Conservation (phyloP, 371 early-diverging fungal genomes). For the Synchytrium microbalum region DNA sequence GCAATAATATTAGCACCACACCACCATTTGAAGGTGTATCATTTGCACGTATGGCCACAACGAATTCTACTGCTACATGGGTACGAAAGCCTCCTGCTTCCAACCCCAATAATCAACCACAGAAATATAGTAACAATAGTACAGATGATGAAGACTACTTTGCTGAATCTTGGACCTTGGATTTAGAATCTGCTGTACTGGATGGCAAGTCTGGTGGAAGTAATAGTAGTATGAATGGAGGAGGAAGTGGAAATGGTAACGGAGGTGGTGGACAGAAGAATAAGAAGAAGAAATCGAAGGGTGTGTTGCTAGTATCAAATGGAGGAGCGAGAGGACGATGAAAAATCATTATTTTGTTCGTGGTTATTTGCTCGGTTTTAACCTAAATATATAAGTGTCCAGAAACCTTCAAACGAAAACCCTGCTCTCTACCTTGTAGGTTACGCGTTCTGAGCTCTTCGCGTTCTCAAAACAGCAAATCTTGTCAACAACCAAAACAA, state of each 20-base stretch:
- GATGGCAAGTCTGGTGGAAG: neutral
- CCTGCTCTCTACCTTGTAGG: too few species aligned
- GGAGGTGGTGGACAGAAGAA: neutral
- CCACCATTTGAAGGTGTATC: constrained; percentile 7
- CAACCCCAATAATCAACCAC: neutral
- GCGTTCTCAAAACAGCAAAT: too few species aligned
- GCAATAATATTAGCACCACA: neutral
- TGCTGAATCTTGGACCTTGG: constrained; percentile 23
- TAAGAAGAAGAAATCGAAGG: constrained; percentile 17
- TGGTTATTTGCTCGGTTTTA: too few species aligned
- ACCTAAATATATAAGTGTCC: too few species aligned
- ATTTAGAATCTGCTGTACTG: constrained; percentile 18
- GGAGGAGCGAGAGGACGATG: constrained; percentile 16
- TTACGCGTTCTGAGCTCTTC: too few species aligned
- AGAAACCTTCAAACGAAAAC: too few species aligned
- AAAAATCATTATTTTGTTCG: constrained; percentile 7
- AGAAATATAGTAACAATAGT: neutral
- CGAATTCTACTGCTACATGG: constrained; percentile 2
- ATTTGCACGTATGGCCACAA: constrained; percentile 17
- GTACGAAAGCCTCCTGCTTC: constrained; percentile 4
- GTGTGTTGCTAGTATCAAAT: constrained; percentile 25
- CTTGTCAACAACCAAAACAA: too few species aligned
- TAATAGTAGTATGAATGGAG: neutral
- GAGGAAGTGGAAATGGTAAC: neutral
- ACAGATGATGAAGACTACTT: constrained; percentile 15